A percentile compares a stretch with the other conserved stretches of the same genome.
These are phyloP conservation scores for Xylariaceae sp. DNA, from an alignment of 2,329 filamentous ascomycete species.

Conservation along the genomic window DNA sequence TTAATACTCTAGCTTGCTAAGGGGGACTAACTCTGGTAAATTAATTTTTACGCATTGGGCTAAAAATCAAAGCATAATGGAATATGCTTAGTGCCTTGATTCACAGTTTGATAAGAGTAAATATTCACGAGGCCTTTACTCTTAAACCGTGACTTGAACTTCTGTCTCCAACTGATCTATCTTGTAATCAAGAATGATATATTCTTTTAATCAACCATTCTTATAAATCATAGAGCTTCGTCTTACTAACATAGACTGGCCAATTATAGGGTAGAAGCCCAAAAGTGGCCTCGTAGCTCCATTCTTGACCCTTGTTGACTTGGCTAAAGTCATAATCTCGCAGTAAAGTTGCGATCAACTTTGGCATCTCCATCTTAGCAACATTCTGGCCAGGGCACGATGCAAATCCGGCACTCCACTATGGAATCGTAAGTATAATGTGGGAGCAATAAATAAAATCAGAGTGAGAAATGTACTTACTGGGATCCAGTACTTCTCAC, in stretches of 20 bases:
- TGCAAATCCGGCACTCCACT: conserved; percentile 15
- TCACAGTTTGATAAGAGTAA: too few species aligned
- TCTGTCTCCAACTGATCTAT: too few species aligned
- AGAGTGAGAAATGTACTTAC: neutral
- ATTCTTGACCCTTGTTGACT: conserved; percentile 24
- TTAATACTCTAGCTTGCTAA: too few species aligned
- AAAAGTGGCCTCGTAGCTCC: conserved; percentile 26
- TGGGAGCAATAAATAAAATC: neutral
- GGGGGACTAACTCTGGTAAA: too few species aligned
- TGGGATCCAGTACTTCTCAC: conserved; percentile 12
- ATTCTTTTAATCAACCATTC: too few species aligned
- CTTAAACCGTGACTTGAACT: too few species aligned
- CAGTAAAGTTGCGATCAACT: conserved; percentile 27
- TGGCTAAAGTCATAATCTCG: conserved; percentile 28
- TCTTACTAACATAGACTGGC: conserved; percentile 23
- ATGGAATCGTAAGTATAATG: neutral
- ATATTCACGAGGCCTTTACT: too few species aligned
- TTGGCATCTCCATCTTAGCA: conserved; percentile 28
- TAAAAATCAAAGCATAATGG: too few species aligned
- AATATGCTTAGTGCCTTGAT: too few species aligned
- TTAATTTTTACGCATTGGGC: too few species aligned
- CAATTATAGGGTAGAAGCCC: conserved; percentile 23
- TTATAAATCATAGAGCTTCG: neutral
- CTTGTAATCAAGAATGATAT: too few species aligned
- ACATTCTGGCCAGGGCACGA: conserved; percentile 29